Evolutionary conservation across 2,329 filamentous ascomycete genomes (phyloP), one percentile per base, ranked within the genome.

Genomic region (Talaromyces sp.): DNA sequence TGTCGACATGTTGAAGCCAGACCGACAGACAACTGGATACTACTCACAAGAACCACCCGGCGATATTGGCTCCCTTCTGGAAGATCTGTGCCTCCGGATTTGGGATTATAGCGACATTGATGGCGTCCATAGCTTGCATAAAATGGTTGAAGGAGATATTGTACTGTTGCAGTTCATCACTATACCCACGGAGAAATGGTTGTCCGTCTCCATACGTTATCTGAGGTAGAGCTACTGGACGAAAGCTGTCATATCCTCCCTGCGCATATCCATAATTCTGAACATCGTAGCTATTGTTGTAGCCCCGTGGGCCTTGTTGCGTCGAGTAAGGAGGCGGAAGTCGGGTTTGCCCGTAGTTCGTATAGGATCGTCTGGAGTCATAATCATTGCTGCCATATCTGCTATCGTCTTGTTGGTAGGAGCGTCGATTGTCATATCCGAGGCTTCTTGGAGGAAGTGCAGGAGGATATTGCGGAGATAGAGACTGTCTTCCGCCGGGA

Each of bases 31-130:
- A 50, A 31, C 5, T 4, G 33, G 15, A 51, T 3, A 22, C 25
- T 31, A 54, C 52, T 41, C 11, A 54, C 51, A 54, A 10, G 19
- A 54, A 54, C 13, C 21, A 54, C 8, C 52, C 37, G 17, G 52
- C 52, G n/a, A 54, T 54, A 31, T 54, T 54, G 4, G 52, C 52
- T 11, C 52, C 51, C 25, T 43, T 54, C 36, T 54, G 52, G 36
- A 54, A 54, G 15, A 54, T 43, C 37, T 54, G 52, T 2, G 10
- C 17, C 39, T 54, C 52, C 21, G 52, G 52, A 35, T 35, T 54
- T 21, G 52, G 52, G 9, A 54, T 54, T 9, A 54, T 54, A 10
- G 52, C 39, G 22, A 41, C n/a, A 21, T 54, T 54, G 36, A 54
- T 41, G 4, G 35, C 22, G 15, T 54, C 51, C 36, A 54, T 28